A percentile compares a stretch with the other conserved stretches of the same genome.
phyloP scores from a whole-genome alignment of 768 basidiomycete genomes.

The Tylopilus intermedius region DNA sequence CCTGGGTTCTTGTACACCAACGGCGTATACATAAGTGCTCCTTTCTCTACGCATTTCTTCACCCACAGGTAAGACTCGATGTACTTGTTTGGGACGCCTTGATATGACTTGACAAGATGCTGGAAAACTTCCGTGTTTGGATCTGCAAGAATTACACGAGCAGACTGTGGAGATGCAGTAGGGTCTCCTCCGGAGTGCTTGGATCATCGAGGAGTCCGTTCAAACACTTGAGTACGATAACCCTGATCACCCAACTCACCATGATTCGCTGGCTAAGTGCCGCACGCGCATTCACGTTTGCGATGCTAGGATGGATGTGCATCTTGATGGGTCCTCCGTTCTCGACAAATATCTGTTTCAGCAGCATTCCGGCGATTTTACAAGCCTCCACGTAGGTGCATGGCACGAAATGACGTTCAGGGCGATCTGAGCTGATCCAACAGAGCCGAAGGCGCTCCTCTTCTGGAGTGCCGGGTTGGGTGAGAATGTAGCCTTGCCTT shows the following conservation, averaged over 20 bases:
- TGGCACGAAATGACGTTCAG: constrained; percentile 74
- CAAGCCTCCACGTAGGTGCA: constrained; percentile 83
- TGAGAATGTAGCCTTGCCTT: constrained; percentile 67
- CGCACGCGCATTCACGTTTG: constrained; percentile 67
- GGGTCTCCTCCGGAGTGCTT: constrained; percentile 83
- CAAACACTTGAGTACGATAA: background rate
- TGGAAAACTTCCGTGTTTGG: constrained; percentile 73
- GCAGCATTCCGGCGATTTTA: constrained; percentile 65
- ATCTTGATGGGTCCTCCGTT: constrained; percentile 62
- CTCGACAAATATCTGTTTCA: constrained; percentile 74
- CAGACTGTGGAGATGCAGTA: constrained; percentile 61
- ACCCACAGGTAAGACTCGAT: constrained; percentile 83
- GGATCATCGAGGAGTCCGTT: background rate
- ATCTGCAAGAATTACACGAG: constrained; percentile 75
- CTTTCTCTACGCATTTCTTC: constrained; percentile 74
- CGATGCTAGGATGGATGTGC: constrained; percentile 78
- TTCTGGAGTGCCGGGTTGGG: constrained; percentile 63
- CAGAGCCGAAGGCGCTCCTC: constrained; percentile 72
- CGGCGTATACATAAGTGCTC: constrained; percentile 62
- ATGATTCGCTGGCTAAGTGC: constrained; percentile 66
- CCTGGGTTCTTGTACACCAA: constrained; percentile 82
- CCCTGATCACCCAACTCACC: constrained; percentile 36
- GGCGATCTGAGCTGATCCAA: constrained; percentile 65
- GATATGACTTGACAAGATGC: constrained; percentile 67
- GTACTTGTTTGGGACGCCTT: constrained; percentile 65